Conservation (phyloP, 805 yeast genomes). For the Lachancea lanzarotensis region DNA sequence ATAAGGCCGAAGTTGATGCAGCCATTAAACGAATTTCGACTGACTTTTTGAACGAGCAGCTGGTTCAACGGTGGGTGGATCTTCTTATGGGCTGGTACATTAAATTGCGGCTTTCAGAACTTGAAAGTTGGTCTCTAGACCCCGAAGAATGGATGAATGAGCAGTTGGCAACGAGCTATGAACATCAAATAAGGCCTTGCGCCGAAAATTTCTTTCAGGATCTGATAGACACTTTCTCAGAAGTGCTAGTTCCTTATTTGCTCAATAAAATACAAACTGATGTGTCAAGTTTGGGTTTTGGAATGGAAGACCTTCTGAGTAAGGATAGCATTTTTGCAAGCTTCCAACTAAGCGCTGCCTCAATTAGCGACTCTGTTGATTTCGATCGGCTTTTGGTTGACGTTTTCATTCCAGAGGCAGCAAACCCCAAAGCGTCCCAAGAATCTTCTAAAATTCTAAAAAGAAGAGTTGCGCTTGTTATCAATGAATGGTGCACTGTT, state of each 20-base stretch:
- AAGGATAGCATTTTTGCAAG: constrained; percentile 77
- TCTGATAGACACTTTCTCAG: constrained; percentile 57
- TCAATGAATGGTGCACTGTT: constrained; percentile 74
- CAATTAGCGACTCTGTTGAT: constrained; percentile 58
- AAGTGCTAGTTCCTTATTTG: constrained; percentile 47
- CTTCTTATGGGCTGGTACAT: constrained; percentile 68
- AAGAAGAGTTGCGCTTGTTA: constrained; percentile 69
- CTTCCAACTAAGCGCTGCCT: constrained; percentile 69
- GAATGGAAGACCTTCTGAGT: constrained; percentile 46
- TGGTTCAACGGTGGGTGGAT: constrained; percentile 55
- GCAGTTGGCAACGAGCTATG: constrained; percentile 71
- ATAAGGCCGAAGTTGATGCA: constrained; percentile 52
- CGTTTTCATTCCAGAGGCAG: constrained; percentile 59
- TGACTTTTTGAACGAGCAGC: constrained; percentile 52
- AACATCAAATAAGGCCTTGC: constrained; percentile 77
- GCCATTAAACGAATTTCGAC: constrained; percentile 49
- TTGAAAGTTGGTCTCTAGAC: constrained; percentile 75
- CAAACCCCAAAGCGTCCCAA: constrained; percentile 32
- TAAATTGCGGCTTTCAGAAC: constrained; percentile 63
- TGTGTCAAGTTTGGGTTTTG: constrained; percentile 27
- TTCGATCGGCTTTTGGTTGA: constrained; percentile 57
- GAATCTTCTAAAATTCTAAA: constrained; percentile 57
- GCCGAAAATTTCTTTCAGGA: constrained; percentile 81
- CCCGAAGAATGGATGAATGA: constrained; percentile 94
- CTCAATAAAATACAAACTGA: constrained; percentile 49